Base-by-base conservation (phyloP, 306 rosid genomes). In the Castanea crenata region DNA sequence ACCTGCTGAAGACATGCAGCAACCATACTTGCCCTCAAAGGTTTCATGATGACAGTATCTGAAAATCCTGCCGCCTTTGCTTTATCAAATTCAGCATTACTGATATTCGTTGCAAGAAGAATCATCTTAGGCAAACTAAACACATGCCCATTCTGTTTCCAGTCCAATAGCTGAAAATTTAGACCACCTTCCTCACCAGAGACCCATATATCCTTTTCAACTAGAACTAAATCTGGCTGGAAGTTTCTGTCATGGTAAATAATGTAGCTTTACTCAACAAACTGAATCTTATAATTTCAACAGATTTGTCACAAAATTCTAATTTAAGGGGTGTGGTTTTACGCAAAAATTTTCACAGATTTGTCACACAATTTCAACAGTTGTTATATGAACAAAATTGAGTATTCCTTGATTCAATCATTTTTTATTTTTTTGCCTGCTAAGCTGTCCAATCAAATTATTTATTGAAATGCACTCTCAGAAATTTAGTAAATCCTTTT, bases 1-100 rank as follows among this genome's bases (percentile, higher is more conserved):
- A 90, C 97, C 80, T 96, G 98, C 82, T 96, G 99, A 82, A 96
- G 99, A 81, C 99, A 96, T 38, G 99, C 99, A 75, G 90, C 98
- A 81, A 96, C 93, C 99, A 91, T 93, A 79, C 98, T 96, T 1
- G 98, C 94, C 87, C 99, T 89, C 72, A 96, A 81, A 23, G 99
- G 98, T 73, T 96, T 96, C 98, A 96, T 96, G 83, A 96, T 90
- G 79, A 91, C 94, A 0, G 94, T 96, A 76, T 96, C 99, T 16
- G 92, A 87, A 84, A 93, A 96, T 73, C 99, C 97, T 31, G 90
- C 87, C 0, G 90, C 85, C 83, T 85, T 93, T 19, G 93, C 98
- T 78, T 84, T 85, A 32, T 96, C 94, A 38, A 90, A 81, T 80
- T 93, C 98, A 25, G 77, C 35, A 20, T 85, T 78, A 51, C 87